phyloP scores from a whole-genome alignment of 257 asterid genomes.

The Echium plantagineum region DNA sequence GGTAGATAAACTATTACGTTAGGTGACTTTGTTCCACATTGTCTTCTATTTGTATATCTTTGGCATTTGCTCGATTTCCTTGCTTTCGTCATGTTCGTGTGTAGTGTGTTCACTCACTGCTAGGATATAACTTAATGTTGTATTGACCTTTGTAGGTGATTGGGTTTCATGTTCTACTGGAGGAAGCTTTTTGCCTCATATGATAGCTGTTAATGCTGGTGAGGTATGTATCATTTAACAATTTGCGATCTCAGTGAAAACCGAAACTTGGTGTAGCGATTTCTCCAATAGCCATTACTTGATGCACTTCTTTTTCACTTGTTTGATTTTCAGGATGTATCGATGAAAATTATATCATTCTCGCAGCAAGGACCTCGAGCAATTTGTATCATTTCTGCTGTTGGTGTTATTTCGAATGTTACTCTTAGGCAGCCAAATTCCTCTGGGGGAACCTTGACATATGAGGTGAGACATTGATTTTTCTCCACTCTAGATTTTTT shows the following conservation, averaged over 20 bases:
- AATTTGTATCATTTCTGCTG: constrained; percentile 68
- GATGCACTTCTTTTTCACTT: not conserved
- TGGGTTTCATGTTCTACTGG: constrained; percentile 53
- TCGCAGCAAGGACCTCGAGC: constrained; percentile 80
- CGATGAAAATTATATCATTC: constrained; percentile 52
- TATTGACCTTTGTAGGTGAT: constrained; percentile 35
- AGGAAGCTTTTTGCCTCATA: constrained; percentile 55
- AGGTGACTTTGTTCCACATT: not conserved
- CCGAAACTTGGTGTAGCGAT: not conserved
- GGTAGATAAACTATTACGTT: not conserved
- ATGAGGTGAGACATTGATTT: constrained; percentile 39
- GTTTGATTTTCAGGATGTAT: constrained; percentile 42
- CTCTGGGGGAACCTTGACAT: constrained; percentile 68
- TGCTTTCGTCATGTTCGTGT: not conserved
- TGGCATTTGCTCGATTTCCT: not conserved
- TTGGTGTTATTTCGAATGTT: constrained; percentile 62
- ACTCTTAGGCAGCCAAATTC: constrained; percentile 67
- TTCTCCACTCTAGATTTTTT: not conserved
- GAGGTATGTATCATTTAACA: constrained; percentile 37
- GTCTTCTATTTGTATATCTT: not conserved
- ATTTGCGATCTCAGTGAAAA: constrained; percentile 4
- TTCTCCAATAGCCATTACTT: not conserved
- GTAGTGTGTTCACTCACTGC: no score
- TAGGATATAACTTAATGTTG: not conserved
- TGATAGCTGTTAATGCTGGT: constrained; percentile 49